Evolutionary conservation across 371 early-diverging fungal genomes (phyloP).

Genomic region (Saksenaea oblongispora): DNA sequence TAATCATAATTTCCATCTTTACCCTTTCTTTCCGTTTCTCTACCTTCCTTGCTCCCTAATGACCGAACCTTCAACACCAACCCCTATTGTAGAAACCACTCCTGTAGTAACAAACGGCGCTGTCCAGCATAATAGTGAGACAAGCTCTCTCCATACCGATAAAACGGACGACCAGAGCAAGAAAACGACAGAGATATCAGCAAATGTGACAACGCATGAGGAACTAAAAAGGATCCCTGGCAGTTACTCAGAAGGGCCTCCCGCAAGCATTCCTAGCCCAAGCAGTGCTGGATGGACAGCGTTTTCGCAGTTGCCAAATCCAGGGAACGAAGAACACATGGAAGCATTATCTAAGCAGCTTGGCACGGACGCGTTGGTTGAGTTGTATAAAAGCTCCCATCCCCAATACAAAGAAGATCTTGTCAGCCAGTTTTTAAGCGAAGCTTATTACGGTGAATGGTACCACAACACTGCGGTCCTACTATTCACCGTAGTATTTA

Average conservation of each 20-base stretch:
- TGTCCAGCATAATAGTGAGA: neutral
- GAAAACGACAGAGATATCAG: neutral
- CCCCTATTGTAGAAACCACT: neutral
- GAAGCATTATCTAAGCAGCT: conserved; percentile 16
- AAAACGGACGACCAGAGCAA: neutral
- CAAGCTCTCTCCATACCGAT: neutral
- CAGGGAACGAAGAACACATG: conserved; percentile 41
- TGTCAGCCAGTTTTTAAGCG: conserved; percentile 36
- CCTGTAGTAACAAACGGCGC: neutral
- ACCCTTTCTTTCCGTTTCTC: conserved; percentile 1
- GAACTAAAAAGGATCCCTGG: conserved; percentile 4
- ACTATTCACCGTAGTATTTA: conserved; percentile 36
- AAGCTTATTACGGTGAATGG: conserved; percentile 50
- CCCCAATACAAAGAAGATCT: conserved; percentile 29
- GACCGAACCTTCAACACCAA: neutral
- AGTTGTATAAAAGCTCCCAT: conserved; percentile 26
- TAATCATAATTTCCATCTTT: neutral
- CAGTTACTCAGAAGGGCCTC: conserved; percentile 8
- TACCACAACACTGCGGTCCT: conserved; percentile 41
- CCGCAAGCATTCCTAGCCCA: conserved; percentile 21
- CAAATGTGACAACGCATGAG: neutral
- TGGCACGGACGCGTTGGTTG: conserved; percentile 26
- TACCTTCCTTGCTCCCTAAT: neutral
- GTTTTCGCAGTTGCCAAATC: conserved; percentile 45
- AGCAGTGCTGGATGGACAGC: conserved; percentile 45